These are phyloP conservation scores for Penicillium malachiteum DNA, from an alignment of 495 filamentous ascomycete genomes.

Conservation along the genomic window DNA sequence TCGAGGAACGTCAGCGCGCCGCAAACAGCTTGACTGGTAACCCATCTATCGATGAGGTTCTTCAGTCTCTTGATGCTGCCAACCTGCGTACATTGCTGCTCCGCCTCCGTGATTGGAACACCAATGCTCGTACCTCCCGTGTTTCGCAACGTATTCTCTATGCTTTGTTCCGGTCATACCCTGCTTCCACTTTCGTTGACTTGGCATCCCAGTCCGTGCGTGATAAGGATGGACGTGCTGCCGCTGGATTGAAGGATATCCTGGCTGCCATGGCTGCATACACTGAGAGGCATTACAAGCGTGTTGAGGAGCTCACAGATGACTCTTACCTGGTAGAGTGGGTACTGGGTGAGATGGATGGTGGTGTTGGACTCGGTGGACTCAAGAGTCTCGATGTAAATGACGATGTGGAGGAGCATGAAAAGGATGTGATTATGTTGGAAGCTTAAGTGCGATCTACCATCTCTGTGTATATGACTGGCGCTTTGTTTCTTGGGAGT, in stretches of 20 bases:
- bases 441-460: slow-evolving; percentile 32
- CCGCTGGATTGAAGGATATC: slow-evolving; percentile 75
- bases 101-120: slow-evolving; percentile 91
- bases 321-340: slow-evolving; percentile 94
- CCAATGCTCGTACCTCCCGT: slow-evolving; percentile 80
- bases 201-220: slow-evolving; percentile 48
- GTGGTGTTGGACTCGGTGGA: slow-evolving; percentile 45
- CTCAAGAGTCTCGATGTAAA: slow-evolving; percentile 26
- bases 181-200: slow-evolving; percentile 67
- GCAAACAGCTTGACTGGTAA: slow-evolving; percentile 62
- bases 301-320: slow-evolving; percentile 85
- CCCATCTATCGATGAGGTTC: slow-evolving; percentile 78
- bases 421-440: slow-evolving; percentile 49
- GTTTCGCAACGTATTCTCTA: slow-evolving; percentile 85
- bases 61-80: slow-evolving; percentile 73
- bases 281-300: slow-evolving; percentile 85
- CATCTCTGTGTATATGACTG: slow-evolving; percentile 30
- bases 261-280: slow-evolving; percentile 80
- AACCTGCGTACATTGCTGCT: slow-evolving; percentile 79
- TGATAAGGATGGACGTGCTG: slow-evolving; percentile 39
- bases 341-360: slow-evolving; percentile 90
- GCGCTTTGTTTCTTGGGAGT: slow-evolving; percentile 29
- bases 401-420: slow-evolving; percentile 34
- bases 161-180: slow-evolving; percentile 74
- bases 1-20: slow-evolving; percentile 23